Evolutionary conservation across 2,329 filamentous ascomycete genomes (phyloP), one percentile per base, ranked within the genome.

Genomic region (Beauveria bassiana): DNA sequence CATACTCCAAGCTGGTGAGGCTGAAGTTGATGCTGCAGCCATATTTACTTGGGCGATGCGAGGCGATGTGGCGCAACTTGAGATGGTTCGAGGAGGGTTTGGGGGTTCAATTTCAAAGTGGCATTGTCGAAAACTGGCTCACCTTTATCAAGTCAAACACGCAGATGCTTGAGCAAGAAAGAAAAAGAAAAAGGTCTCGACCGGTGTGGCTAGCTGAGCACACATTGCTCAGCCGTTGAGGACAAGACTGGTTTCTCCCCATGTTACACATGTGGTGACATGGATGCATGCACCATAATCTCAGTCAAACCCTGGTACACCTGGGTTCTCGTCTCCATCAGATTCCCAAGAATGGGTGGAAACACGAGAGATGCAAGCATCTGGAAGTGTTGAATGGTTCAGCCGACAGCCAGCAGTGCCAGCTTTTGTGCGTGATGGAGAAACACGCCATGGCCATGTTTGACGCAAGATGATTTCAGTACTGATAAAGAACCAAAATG

Each of bases 401-500:
- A 38, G 34, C 12, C 34, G 34, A 6, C 34, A 38, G 34, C 34
- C n/a, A 28, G 28, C 28, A 28, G 8, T 28, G 8, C 28, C 8
- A 24, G 38, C 16, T 14, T 20, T 22, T 22, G 20, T 49, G 45
- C 31, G 45, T 43, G 20, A 42, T 50, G 18, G 56, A 59, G 56
- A 59, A 43, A 59, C 46, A 43, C 56, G 56, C 46, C 46, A 59
- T 14, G 14, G 24, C 20, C 56, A 50, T 59, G 56, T 51, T 50
- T 59, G 56, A 59, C 46, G 45, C 56, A 59, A 20, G 20, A 58
- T 12, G 26, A 58, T 18, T 8, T 18, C 18, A 14, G 51, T 22
- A 34, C 9, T 1, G 16, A 2, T 3, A 28, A 26, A 50, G 31
- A 34, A 14, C 12, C n/a, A 24, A 45, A 51, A 59, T 40, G 24